phyloP scores from a whole-genome alignment of 768 basidiomycete genomes.

The Amylocystis lapponica region DNA sequence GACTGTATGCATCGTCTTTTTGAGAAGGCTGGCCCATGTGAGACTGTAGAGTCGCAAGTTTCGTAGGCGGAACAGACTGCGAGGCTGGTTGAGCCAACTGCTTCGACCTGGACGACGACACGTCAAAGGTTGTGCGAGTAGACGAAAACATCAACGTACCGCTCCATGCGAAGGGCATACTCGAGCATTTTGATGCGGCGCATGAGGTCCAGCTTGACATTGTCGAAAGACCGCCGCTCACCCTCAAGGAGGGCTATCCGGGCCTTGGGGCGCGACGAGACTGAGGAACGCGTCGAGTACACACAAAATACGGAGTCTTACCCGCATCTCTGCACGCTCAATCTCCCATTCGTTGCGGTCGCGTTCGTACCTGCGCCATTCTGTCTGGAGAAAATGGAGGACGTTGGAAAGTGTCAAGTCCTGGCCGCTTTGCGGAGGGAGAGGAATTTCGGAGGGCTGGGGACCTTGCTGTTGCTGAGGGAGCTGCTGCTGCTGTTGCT shows the following conservation, averaged over 20 bases:
- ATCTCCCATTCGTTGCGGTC: slow-evolving; percentile 99
- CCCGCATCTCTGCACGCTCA: slow-evolving; percentile 98
- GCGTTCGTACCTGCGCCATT: slow-evolving; percentile 96
- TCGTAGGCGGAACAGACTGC: slow-evolving; percentile 57
- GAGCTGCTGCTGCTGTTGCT: slow-evolving; percentile 34
- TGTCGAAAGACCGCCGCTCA: slow-evolving; percentile 94
- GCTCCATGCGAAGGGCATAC: slow-evolving; percentile 91
- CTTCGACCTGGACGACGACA: slow-evolving; percentile 57
- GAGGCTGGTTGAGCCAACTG: slow-evolving; percentile 60
- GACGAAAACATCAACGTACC: slow-evolving; percentile 44
- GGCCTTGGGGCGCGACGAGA: slow-evolving; percentile 47
- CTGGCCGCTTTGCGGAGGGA: slow-evolving; percentile 81
- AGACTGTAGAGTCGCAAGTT: slow-evolving; percentile 57
- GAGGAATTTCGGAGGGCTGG: slow-evolving; percentile 52
- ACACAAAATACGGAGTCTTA: slow-evolving; percentile 35
- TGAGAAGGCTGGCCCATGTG: slow-evolving; percentile 42
- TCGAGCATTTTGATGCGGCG: slow-evolving; percentile 99
- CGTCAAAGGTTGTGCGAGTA: slow-evolving; percentile 26
- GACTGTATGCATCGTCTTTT: slow-evolving; percentile 68
- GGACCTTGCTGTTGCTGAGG: slow-evolving; percentile 51
- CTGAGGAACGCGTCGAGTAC: background rate
- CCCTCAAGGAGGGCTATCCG: slow-evolving; percentile 97
- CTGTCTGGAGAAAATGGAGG: slow-evolving; percentile 95
- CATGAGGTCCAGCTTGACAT: slow-evolving; percentile 92
- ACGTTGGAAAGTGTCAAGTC: slow-evolving; percentile 93